phyloP scores from a whole-genome alignment of 192 early-diverging fungal genomes.

The Phlyctochytrium planicorne region DNA sequence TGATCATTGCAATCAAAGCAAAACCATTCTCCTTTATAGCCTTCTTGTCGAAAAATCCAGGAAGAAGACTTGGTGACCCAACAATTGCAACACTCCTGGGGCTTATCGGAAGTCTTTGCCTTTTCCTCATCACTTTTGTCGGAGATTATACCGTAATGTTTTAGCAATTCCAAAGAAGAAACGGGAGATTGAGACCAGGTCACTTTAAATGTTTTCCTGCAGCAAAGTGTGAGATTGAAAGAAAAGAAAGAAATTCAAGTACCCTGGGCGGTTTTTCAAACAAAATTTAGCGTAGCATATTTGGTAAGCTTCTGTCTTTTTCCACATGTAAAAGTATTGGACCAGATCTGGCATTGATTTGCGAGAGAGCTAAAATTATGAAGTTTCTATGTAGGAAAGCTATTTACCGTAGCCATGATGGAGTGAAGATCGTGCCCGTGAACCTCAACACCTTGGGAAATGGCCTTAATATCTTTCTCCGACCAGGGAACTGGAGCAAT shows the following conservation, averaged over 20 bases:
- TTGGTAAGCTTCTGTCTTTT: conserved; percentile 34
- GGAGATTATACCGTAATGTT: too few relatives aligned
- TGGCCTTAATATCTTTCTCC: conserved; percentile 31
- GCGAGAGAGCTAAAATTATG: too few relatives aligned
- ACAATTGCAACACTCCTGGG: conserved; percentile 41
- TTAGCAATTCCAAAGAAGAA: too few relatives aligned
- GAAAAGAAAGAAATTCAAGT: too few relatives aligned
- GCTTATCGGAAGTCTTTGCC: conserved; percentile 13
- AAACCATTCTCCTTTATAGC: conserved; percentile 24
- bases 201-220: too few relatives aligned
- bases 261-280: conserved; percentile 37
- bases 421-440: conserved; percentile 35
- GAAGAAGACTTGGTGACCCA: conserved; percentile 15
- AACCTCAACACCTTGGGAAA: conserved; percentile 26
- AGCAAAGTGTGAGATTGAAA: too few relatives aligned
- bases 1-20: conserved; percentile 29
- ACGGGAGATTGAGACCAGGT: too few relatives aligned
- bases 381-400: too few relatives aligned
- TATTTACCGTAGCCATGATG: too few relatives aligned
- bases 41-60: conserved; percentile 30
- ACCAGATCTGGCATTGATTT: conserved; percentile 26
- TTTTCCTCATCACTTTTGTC: too few relatives aligned
- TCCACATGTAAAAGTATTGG: conserved; percentile 35
- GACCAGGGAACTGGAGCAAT: conserved; percentile 26
- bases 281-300: conserved; percentile 34